These are phyloP conservation scores for Pseudocercospora eumusae DNA, from an alignment of 2,329 filamentous ascomycete genomes.

Conservation along the genomic window DNA sequence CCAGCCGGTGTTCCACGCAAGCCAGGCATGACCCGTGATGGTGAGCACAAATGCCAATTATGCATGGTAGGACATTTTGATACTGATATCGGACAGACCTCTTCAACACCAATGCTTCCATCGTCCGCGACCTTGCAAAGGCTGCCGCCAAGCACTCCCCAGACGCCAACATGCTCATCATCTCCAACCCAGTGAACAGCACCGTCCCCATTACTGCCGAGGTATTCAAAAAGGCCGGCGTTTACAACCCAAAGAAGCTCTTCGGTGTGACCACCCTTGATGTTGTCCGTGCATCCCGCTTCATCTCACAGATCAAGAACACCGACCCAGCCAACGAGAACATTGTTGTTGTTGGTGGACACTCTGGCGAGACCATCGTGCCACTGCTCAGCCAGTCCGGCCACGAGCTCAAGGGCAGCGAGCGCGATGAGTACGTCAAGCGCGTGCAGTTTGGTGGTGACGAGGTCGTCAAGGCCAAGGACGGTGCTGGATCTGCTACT, in stretches of 20 bases:
- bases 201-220: conserved; percentile 97
- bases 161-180: conserved; percentile 93
- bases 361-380: conserved; percentile 98
- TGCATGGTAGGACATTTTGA: not conserved
- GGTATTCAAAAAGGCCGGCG: conserved; percentile 90
- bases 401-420: conserved; percentile 79
- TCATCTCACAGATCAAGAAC: conserved; percentile 91
- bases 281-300: conserved; percentile 94
- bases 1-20: conserved; percentile 98
- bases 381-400: conserved; percentile 93
- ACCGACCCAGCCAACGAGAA: conserved; percentile 90
- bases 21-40: conserved; percentile 98
- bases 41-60: conserved; percentile 46
- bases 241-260: conserved; percentile 99
- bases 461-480: conserved; percentile 99
- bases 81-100: conserved; percentile 61
- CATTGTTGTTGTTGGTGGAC: conserved; percentile 93
- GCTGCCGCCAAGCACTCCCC: conserved; percentile 84
- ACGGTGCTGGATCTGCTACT: conserved; percentile 92
- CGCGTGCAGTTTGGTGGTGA: conserved; percentile 99
- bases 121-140: conserved; percentile 97
- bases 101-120: conserved; percentile 99
- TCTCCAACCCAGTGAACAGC: conserved; percentile 98
- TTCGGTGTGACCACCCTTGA: conserved; percentile 99
- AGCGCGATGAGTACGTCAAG: conserved; percentile 75